phyloP scores from a whole-genome alignment of 805 yeast species.

The Candida rishiriensis region DNA sequence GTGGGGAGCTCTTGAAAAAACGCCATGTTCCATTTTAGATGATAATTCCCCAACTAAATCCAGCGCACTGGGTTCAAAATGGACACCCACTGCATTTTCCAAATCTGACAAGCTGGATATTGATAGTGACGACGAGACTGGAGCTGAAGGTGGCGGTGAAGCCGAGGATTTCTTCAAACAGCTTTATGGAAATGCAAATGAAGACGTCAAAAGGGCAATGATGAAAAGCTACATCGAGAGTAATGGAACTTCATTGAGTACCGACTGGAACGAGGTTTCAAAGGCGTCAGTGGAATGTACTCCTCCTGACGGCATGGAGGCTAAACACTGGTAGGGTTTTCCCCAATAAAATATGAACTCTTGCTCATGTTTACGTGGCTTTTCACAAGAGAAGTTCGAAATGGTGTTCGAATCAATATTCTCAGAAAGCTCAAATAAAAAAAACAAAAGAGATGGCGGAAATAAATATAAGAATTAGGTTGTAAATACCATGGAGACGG shows the following conservation, averaged over 20 bases:
- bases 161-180: constrained; percentile 70
- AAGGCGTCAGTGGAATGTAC: constrained; percentile 56
- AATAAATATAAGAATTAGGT: not conserved
- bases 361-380: not conserved
- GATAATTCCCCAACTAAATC: constrained; percentile 1
- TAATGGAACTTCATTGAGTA: constrained; percentile 88
- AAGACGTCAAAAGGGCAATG: constrained; percentile 89
- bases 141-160: constrained; percentile 35
- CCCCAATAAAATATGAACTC: not conserved
- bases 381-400: not conserved
- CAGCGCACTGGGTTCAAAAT: constrained; percentile 2
- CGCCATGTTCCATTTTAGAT: constrained; percentile 1
- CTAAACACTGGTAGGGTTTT: constrained; percentile 42
- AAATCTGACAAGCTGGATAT: constrained; percentile 42
- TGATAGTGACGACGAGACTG: constrained; percentile 38
- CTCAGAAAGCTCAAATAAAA: too few species aligned
- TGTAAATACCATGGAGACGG: too few species aligned
- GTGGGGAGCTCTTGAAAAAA: constrained; percentile 53
- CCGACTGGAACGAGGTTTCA: constrained; percentile 88
- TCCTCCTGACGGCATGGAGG: constrained; percentile 74
- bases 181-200: constrained; percentile 75
- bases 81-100: constrained; percentile 57
- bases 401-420: too few species aligned
- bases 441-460: too few species aligned
- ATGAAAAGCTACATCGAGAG: constrained; percentile 93